phyloP scores from a whole-genome alignment of 2,329 filamentous ascomycete species.

The Sporothrix protearum region DNA sequence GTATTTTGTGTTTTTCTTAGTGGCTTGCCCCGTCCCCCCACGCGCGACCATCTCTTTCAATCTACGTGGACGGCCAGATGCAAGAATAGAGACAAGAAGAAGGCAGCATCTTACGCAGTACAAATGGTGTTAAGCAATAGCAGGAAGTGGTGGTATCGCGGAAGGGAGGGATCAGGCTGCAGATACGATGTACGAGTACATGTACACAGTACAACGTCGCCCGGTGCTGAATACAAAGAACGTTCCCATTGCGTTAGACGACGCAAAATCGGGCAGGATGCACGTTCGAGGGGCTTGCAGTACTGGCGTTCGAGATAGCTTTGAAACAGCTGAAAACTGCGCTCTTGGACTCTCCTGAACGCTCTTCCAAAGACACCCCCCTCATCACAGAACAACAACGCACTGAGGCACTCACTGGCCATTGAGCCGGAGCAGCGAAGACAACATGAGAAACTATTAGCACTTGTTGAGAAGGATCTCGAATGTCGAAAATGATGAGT shows the following conservation, averaged over 20 bases:
- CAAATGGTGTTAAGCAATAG: too few species aligned
- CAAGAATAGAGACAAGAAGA: background rate
- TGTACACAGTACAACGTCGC: background rate
- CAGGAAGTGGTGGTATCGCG: too few species aligned
- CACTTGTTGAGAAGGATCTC: background rate
- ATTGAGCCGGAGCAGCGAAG: background rate
- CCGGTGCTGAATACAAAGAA: background rate
- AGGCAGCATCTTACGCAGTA: too few species aligned
- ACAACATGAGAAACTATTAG: background rate
- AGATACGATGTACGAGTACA: too few species aligned
- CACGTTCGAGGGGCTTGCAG: slow-evolving; percentile 17
- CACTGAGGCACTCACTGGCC: background rate
- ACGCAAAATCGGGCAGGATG: slow-evolving; percentile 9
- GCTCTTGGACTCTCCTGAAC: background rate
- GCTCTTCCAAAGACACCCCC: slow-evolving; percentile 1
- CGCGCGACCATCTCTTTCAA: slow-evolving; percentile 6
- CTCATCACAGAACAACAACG: background rate
- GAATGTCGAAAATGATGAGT: background rate
- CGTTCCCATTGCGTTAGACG: slow-evolving; percentile 10
- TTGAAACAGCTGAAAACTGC: background rate
- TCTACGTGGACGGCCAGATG: background rate
- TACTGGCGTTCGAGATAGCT: background rate
- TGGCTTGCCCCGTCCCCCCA: slow-evolving; percentile 2
- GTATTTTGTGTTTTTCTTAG: background rate
- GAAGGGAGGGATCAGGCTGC: too few species aligned